These are phyloP conservation scores for Chlorella sp. DNA, from an alignment of 139 green algal genomes.

Conservation along the genomic window DNA sequence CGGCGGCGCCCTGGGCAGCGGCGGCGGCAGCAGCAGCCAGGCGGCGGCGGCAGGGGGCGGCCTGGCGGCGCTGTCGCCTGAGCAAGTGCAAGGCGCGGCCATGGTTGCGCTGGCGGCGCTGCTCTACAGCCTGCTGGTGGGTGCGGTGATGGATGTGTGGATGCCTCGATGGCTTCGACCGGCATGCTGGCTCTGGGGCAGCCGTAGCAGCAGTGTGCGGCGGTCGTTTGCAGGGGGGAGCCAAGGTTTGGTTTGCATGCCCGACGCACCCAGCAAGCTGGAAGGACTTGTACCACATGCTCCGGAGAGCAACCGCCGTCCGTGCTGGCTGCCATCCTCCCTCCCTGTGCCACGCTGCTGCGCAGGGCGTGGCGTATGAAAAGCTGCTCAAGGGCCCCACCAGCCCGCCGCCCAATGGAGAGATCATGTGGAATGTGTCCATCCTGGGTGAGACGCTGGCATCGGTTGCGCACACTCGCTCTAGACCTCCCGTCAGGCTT, in stretches of 20 bases:
- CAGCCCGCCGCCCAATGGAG: slow-evolving; percentile 20
- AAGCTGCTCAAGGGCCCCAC: slow-evolving; percentile 23
- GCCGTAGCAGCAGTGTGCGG: too few species aligned
- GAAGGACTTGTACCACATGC: too few species aligned
- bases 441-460: neutral
- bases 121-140: slow-evolving; percentile 26
- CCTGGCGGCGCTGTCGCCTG: neutral
- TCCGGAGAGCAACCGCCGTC: too few species aligned
- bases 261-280: too few species aligned
- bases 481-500: neutral
- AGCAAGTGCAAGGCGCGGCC: slow-evolving; percentile 25
- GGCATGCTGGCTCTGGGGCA: too few species aligned
- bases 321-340: too few species aligned
- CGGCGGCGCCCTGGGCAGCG: neutral
- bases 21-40: neutral
- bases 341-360: too few species aligned
- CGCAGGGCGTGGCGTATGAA: slow-evolving; percentile 41
- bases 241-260: too few species aligned
- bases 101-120: slow-evolving; percentile 32
- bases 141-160: neutral
- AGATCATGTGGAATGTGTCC: slow-evolving; percentile 40
- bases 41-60: too few species aligned
- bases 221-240: too few species aligned
- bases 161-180: too few species aligned
- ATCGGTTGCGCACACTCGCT: too few species aligned